Evolutionary conservation across 2,329 filamentous ascomycete species (phyloP), one percentile per base, ranked within the genome.

Genomic region (Phoma herbarum): DNA sequence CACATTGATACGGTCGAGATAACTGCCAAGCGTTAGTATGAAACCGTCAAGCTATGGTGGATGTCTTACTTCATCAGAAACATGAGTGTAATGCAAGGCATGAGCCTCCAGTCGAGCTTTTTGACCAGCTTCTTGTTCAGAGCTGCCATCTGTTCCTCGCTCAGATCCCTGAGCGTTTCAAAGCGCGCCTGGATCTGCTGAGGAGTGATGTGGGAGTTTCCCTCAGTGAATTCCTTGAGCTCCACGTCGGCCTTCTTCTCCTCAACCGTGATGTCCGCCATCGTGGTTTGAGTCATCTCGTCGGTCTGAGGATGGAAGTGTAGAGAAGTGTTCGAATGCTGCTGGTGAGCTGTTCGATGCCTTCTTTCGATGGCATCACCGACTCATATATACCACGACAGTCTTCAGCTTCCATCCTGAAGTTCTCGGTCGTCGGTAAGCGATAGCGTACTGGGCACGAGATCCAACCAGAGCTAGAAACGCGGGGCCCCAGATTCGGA

Each of bases 1-100:
- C 26, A 79, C 76, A 49, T 79, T 79, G 65, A 79, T 78, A 12
- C 78, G 74, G 47, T 80, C 77, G 10, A 80, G 68, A 45, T 78
- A 79, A 63, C 77, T 78, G 50, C 11, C 11, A n/a, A 22, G 2
- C 2, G n/a, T 48, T 20, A 55, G 37, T 12, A 28, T 31, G 4
- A 18, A 20, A 25, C 9, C n/a, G 2, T 37, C 26, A 2, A 39
- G 10, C 3, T 20, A 12, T 11, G 11, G 12, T 12, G 12, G 4
- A 18, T 25, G 4, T 12, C 54, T 29, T 64, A 72, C 65, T 70
- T 74, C 69, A 75, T 70, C 1, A 73, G 53, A 25, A 74, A 68
- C 71, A 75, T 74, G 23, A 74, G 56, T 0, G 71, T 73, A 22
- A 74, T 73, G 26, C 62, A 68, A 14, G 70, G 35, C 50, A 75